Evolutionary conservation across 2,329 filamentous ascomycete species (phyloP).

Genomic region (Oidium heveae): DNA sequence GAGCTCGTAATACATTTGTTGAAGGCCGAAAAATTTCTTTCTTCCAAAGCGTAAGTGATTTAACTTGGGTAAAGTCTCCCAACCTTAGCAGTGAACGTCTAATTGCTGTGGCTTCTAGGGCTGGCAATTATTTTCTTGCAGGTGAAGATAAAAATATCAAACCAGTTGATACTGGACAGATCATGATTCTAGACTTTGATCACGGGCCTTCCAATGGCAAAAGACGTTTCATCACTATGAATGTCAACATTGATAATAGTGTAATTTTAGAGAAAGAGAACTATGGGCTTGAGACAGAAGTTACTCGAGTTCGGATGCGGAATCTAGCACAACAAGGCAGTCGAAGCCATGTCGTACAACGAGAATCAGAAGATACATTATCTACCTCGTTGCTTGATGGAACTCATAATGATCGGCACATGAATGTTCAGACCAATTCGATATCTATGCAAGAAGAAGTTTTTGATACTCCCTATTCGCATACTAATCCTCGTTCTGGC

Average conservation of each 20-base stretch:
- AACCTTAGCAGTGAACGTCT: conserved; percentile 28
- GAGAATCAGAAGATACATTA: neutral
- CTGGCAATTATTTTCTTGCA: conserved; percentile 29
- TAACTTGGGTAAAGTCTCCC: conserved; percentile 43
- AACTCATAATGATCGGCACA: conserved; percentile 6
- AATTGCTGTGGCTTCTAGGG: conserved; percentile 47
- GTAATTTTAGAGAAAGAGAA: neutral
- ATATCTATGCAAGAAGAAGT: conserved; percentile 21
- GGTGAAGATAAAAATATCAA: conserved; percentile 43
- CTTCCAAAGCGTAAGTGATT: conserved; percentile 37
- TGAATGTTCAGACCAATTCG: neutral
- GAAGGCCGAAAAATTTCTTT: conserved; percentile 39
- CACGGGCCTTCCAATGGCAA: conserved; percentile 31
- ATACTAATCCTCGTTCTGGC: conserved; percentile 43
- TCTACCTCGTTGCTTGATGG: conserved; percentile 3
- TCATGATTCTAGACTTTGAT: conserved; percentile 51
- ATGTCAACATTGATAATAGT: conserved; percentile 37
- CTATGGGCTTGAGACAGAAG: neutral
- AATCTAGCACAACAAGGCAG: neutral
- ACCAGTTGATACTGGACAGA: conserved; percentile 53
- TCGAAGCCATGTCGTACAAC: neutral
- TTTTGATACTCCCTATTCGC: conserved; percentile 46
- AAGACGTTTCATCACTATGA: conserved; percentile 36
- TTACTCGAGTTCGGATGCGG: neutral
- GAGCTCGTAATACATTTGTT: conserved; percentile 43